A percentile compares a stretch with the other conserved stretches of the same genome.
phyloP scores from a whole-genome alignment of 2,329 filamentous ascomycete species.

The Immersiporthe knoxdaviesiana region DNA sequence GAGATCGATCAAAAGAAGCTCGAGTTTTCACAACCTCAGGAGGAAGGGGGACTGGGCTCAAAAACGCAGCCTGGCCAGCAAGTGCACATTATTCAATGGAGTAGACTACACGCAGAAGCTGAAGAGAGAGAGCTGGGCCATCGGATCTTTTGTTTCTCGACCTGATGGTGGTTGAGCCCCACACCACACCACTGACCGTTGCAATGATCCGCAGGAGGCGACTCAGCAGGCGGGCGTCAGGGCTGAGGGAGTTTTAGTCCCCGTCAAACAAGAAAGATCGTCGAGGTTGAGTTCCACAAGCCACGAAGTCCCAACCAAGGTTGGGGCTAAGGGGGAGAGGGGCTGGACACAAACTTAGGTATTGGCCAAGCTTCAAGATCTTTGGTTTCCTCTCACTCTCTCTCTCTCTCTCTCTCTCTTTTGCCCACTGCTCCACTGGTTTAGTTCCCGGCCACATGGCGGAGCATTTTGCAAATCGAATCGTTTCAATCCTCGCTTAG shows the following conservation, averaged over 20 bases:
- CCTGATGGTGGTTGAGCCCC: background rate
- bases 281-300: background rate
- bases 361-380: background rate
- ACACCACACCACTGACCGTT: background rate
- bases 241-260: background rate
- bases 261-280: background rate
- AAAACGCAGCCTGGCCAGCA: background rate
- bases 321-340: background rate
- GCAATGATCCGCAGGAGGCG: slow-evolving; percentile 7
- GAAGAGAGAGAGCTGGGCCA: background rate
- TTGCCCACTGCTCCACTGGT: background rate
- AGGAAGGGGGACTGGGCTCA: background rate
- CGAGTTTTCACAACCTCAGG: background rate
- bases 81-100: background rate
- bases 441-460: background rate
- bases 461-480: background rate
- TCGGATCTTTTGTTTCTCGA: slow-evolving; percentile 4
- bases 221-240: background rate
- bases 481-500: background rate
- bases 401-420: background rate
- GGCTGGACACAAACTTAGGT: background rate
- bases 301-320: background rate
- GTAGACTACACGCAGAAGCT: background rate
- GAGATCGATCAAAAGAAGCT: background rate
- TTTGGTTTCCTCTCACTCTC: too few species aligned